Evolutionary conservation across 257 asterid species (phyloP), one percentile per base, ranked within the genome.

Genomic region (Ajuga chamaepitys): DNA sequence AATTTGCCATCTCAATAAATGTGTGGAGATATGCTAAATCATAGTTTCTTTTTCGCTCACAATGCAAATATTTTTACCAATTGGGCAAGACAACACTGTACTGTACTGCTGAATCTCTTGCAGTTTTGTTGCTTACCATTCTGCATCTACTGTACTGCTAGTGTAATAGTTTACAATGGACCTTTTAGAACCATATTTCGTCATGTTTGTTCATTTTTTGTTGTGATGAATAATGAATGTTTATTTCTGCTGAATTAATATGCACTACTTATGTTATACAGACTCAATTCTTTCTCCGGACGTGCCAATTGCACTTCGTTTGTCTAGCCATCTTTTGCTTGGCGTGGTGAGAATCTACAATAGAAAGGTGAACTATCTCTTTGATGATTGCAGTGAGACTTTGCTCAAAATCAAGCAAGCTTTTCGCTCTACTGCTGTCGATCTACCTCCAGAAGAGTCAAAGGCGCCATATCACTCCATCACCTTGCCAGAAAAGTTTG

Each of bases 391-490:
- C 78, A 91, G 98, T 38, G 98, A 91, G 77, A 95, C 98, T 58
- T 75, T 91, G 85, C 96, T 91, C 71, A 88, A 91, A 78, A 73
- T 91, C 62, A 91, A 91, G 80, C 98, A 91, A 76, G 98, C 98
- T 55, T 91, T 91, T 76, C 98, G 98, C 68, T 86, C 98, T 55
- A 76, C 98, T 68, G 89, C 95, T 69, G 98, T 91, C 55, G 98
- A 91, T 81, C 79, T 91, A 70, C 98, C 98, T 42, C 98, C 96
- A 12, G 98, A 91, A 84, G 91, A 91, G 77, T 86, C 96, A 67
- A 91, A 88, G 87, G 98, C 98, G 7, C 98, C 98, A 47, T 91
- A 91, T 78, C 91, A 91, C 79, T 91, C 98, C 63, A 91, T 91
- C 74, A 91, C 98, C 14, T 75, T 91, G 81, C 98, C 98, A 13